Evolutionary conservation across 2,329 filamentous ascomycete genomes (phyloP), one percentile per base, ranked within the genome.

Genomic region (Fusarium tuaranense): DNA sequence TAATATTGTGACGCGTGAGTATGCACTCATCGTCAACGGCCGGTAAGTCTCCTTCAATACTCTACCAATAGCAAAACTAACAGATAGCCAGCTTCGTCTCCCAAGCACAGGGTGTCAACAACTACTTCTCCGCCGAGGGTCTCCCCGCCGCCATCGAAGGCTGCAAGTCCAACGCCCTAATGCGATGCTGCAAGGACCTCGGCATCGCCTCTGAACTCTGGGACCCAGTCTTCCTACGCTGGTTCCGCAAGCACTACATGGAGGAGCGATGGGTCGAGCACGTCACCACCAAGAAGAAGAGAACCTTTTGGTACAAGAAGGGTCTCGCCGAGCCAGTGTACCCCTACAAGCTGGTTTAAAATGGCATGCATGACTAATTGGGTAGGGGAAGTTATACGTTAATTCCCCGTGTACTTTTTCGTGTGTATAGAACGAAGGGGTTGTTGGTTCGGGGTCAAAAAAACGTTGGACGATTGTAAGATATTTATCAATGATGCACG

Each of bases 171-270:
- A 99, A 99, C 82, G 97, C 97, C 14, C 88, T 99, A 76, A 97
- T 98, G 92, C 94, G 97, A 68, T 98, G 96, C 89, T 98, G 97
- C 88, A 99, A 99, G 86, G 97, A 99, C 83, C 86, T 99, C 36
- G 97, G 97, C 39, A 93, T 99, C 75, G 97, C 95, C 2, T 95
- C 93, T 74, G 97, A 99, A 84, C 89, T 99, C 22, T 99, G 97
- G 97, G 97, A 99, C 85, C 97, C 97, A 39, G 88, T 94, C 65
- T 99, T 93, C 85, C 95, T 98, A 75, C 91, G 94, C 78, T 90
- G 89, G 78, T 99, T 95, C 86, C 93, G 93, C 87, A 91, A 91
- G 78, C 86, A 92, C 77, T 86, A 93, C 80, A 92, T 92, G 66
- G 91, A 92, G 78, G 94, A 98, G 87, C 88, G 92, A 38, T 98